These are phyloP conservation scores for Sporothrix curviconia DNA, from an alignment of 2,329 filamentous ascomycete genomes.

Conservation along the genomic window DNA sequence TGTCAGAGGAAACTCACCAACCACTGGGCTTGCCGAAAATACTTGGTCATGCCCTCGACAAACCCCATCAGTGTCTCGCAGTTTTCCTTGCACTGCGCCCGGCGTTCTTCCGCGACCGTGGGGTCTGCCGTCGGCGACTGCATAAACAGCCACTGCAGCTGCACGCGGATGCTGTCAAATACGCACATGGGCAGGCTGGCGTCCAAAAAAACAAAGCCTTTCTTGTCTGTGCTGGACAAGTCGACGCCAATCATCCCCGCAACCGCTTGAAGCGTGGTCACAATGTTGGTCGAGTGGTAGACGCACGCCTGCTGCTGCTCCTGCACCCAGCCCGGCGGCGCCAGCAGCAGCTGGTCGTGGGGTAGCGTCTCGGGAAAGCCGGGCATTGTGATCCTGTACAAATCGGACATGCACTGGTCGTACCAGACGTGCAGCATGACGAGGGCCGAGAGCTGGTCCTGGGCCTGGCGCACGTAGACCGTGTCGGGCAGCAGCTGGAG, in stretches of 20 bases:
- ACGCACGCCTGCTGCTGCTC: background rate
- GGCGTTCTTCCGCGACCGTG: background rate
- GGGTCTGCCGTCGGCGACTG: background rate
- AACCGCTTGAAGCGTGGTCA: background rate
- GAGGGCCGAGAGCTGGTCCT: background rate
- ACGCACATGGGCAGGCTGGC: background rate
- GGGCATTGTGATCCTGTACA: constrained; percentile 1
- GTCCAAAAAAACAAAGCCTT: background rate
- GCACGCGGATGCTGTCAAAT: background rate
- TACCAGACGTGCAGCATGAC: constrained; percentile 7
- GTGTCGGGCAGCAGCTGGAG: background rate
- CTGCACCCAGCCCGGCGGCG: background rate
- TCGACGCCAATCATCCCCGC: background rate
- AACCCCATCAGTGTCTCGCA: background rate
- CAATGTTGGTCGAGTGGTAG: background rate
- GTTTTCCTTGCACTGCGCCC: background rate
- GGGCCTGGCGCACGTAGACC: background rate
- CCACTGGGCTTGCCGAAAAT: background rate
- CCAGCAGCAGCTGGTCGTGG: background rate
- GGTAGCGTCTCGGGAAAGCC: constrained; percentile 5
- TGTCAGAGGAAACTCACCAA: background rate
- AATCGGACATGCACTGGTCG: constrained; percentile 7
- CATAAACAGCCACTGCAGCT: constrained; percentile 2
- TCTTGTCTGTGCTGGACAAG: too few species aligned
- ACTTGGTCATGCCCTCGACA: background rate